phyloP scores from a whole-genome alignment of 768 basidiomycete species.

The Termitomyces sp. region DNA sequence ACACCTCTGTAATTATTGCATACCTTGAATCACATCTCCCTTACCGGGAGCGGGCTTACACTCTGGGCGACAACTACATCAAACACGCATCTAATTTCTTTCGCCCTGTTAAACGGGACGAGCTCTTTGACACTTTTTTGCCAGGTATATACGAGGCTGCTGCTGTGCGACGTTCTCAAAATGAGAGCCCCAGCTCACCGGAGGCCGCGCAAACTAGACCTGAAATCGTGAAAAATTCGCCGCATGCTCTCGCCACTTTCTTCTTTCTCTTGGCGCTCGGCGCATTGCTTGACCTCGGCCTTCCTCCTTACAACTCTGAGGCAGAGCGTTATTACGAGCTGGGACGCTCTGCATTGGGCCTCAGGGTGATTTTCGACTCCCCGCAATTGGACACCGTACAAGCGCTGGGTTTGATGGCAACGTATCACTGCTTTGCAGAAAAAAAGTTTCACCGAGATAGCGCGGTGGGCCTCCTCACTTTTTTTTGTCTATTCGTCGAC shows the following conservation, averaged over 20 bases:
- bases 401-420: slow-evolving; percentile 51
- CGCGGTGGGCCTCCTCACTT: slow-evolving; percentile 24
- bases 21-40: slow-evolving; percentile 39
- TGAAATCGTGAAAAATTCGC: slow-evolving; percentile 10
- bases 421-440: slow-evolving; percentile 50
- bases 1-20: slow-evolving; percentile 23
- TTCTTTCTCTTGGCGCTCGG: slow-evolving; percentile 61
- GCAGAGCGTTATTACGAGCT: slow-evolving; percentile 58
- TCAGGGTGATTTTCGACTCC: slow-evolving; percentile 46
- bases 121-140: slow-evolving; percentile 35
- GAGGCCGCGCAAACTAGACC: background rate
- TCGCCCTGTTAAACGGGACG: slow-evolving; percentile 43
- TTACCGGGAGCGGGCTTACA: slow-evolving; percentile 32
- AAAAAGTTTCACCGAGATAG: slow-evolving; percentile 45
- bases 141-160: slow-evolving; percentile 33
- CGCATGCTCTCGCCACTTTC: slow-evolving; percentile 49
- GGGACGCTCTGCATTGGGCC: slow-evolving; percentile 48
- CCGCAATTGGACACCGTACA: slow-evolving; percentile 54
- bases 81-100: slow-evolving; percentile 45
- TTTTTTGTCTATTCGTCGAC: slow-evolving; percentile 20
- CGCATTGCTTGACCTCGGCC: slow-evolving; percentile 49
- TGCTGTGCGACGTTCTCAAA: slow-evolving; percentile 6
- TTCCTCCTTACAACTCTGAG: slow-evolving; percentile 48
- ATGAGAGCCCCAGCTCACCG: slow-evolving; percentile 7
- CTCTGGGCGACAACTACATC: slow-evolving; percentile 37